Base-by-base conservation (phyloP, 495 filamentous ascomycete species). In the Neurospora cerealis region DNA sequence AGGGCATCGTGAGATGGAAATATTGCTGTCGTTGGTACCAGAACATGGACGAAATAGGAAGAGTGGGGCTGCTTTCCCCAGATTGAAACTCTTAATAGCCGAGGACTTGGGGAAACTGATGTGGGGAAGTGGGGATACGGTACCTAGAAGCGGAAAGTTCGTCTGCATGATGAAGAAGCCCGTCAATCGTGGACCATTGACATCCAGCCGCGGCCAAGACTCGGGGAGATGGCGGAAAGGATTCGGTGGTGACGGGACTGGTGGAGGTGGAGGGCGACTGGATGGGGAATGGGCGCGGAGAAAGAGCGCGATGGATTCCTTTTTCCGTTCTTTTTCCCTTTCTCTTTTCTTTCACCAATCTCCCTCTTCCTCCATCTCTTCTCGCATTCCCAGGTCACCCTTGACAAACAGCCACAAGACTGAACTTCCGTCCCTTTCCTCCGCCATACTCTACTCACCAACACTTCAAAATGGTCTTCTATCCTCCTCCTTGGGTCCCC, bases 391-490 rank as follows among this genome's bases (percentile, higher is more conserved):
- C 24, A 28, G 13, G 54, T 19, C 28, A 17, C 13, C 13, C 24
- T 66, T 7, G 15, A 32, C 24, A 32, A 34, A 32, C 54, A 62
- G 54, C 24, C 24, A 15, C n/a, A 10, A 10, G 44, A 21, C 24
- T 39, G 38, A 40, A 70, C 10, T 24, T 17, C 15, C 4, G 3
- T 46, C 42, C 42, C 41, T 42, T 42, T 70, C 1, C 69, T 46
- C 11, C 19, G 21, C n/a, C 17, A 40, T 62, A n/a, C n/a, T 37
- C 24, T 40, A 24, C n/a, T 19, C 19, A 39, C 32, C 38, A 10
- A 38, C 54, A 9, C 19, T 34, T 37, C 75, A 87, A 75, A 37
- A 97, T 97, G 94, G 92, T 95, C 19, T 96, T 97, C 84, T 85
- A 86, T 73, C 86, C 93, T 70, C 90, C 93, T 32, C 81, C 87